Evolutionary conservation across 352 stramenopile species (phyloP), one percentile per base, ranked within the genome.

Genomic region (Globisporangium polare): DNA sequence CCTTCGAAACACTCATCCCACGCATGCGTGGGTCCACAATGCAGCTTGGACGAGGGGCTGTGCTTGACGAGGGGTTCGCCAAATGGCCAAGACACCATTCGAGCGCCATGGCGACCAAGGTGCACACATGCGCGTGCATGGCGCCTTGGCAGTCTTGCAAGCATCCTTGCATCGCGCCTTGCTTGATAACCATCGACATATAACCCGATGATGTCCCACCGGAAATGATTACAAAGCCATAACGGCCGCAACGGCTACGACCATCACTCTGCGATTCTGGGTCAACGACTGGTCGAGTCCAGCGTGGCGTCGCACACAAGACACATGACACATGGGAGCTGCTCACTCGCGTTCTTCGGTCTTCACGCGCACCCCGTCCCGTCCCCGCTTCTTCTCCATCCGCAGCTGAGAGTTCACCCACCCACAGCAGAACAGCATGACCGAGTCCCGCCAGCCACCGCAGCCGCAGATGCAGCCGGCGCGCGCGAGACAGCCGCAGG

Each of bases 251-350:
- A 29, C 37, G 31, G 15, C n/a, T 31, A 58, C 9, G 52, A 58
- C 52, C 52, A 58, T 58, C 52, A 58, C 52, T 58, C 52, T 35
- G 31, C 22, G 12, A 17, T 33, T 58, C 52, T 58, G 52, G 27
- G 52, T 58, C 52, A 58, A 58, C 37, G 53, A 59, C 53, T 59
- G 53, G 53, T 59, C 20, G 35, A 46, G 27, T 53, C 15, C 17
- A 50, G 17, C 8, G 20, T 9, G 12, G 26, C 10, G n/a, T n/a
- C n/a, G 12, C 3, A 49, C 2, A 13, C 29, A 33, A 33, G 29
- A 33, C 29, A 33, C 29, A 33, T 9, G 29, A 33, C 29, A 33
- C 29, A 33, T 7, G 20, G 1, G 29, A 58, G 24, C 49, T 20
- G 52, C 31, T 22, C 31, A 58, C 33, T 59, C 29, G 53, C 35